Conservation (phyloP, 2,329 filamentous ascomycete species). For the Colletotrichum sp. region DNA sequence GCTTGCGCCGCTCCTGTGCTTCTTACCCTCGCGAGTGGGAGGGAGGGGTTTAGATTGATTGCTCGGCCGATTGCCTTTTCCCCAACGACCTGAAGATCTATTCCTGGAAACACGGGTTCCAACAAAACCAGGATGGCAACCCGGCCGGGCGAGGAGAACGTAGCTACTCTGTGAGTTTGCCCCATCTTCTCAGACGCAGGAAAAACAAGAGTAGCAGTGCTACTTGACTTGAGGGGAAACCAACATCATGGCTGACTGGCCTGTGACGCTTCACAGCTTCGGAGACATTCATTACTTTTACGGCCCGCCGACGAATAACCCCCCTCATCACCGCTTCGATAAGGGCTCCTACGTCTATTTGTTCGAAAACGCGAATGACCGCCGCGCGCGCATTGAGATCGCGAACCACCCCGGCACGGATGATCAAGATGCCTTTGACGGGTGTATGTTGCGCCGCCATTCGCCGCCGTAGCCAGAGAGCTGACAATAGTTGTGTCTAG, state of each 20-base stretch:
- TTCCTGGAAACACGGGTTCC: not conserved
- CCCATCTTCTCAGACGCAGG: not conserved
- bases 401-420: conserved; percentile 77
- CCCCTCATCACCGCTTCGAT: conserved; percentile 81
- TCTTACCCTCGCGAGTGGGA: not conserved
- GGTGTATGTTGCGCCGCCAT: conserved; percentile 53
- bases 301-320: conserved; percentile 66
- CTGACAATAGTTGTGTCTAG: conserved; percentile 44
- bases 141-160: conserved; percentile 53
- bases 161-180: conserved; percentile 53
- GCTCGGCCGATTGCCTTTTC: not conserved
- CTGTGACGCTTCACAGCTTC: conserved; percentile 56
- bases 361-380: conserved; percentile 73
- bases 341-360: conserved; percentile 82
- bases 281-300: conserved; percentile 83
- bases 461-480: not conserved
- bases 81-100: not conserved
- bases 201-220: not conserved
- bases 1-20: conserved; percentile 1
- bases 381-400: conserved; percentile 74
- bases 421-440: conserved; percentile 80
- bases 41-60: not conserved
- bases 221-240: not conserved
- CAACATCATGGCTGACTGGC: conserved; percentile 26
- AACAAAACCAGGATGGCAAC: conserved; percentile 43